Base-by-base conservation (phyloP, 176 grass and related monocot species). In the Dendrocalamus sinicus region DNA sequence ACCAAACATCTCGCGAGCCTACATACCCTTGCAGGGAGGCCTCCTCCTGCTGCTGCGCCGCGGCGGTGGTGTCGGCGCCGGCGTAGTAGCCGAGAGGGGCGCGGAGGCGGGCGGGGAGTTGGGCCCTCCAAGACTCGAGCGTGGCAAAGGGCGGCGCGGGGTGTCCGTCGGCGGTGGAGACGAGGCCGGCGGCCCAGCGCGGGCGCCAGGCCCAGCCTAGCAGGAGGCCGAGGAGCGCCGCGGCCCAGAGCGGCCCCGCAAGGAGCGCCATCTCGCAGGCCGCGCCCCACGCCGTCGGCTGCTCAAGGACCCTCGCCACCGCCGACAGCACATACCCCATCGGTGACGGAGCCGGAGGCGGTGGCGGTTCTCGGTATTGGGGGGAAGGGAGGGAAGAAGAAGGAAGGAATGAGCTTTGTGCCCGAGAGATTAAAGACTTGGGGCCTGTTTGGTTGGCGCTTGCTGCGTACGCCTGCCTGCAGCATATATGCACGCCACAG, bases 201-300 rank as follows among this genome's bases (percentile, higher is more conserved):
- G 94, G 94, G 65, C 91, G 92, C 94, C 94, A 97, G 12, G 94
- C 82, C 94, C 94, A 97, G n/a, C 94, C 94, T 68, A 97, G 88
- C 57, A 97, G 75, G 85, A 97, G 90, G 22, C 94, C 94, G 22
- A 97, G 75, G 68, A 94, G 75, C 60, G 89, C 94, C 24, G 94
- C 94, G 41, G 91, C 75, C 94, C 94, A 97, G 70, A 97, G 90
- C 47, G 94, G 94, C 53, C 85, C 91, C 4, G 84, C 90, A 68
- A 97, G 89, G 83, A 97, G 83, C n/a, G 82, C 67, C 47, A 97
- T 91, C 83, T 94, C 94, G 59, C 85, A 89, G 63, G 83, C 86
- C 28, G 80, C 92, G 76, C 88, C 83, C 89, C 92, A 92, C 73
- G 71, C 73, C 24, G 88, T 91, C 59, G 88, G 80, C 87, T 84